Base-by-base conservation (phyloP, 768 basidiomycete genomes). In the Pleurotus tuber-regium region DNA sequence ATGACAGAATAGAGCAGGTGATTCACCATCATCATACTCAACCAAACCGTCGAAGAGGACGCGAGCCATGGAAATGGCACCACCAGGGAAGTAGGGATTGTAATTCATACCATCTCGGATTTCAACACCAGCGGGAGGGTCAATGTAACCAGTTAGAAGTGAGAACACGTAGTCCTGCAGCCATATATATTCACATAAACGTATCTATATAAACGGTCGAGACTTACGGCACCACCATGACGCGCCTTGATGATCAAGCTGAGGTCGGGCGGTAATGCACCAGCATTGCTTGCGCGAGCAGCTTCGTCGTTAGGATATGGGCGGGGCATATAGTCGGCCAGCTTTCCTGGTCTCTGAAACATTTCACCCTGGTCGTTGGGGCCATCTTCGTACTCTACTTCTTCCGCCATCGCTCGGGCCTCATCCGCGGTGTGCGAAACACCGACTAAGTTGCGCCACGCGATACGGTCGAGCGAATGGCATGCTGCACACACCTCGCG, bases 281-380 rank as follows among this genome's bases (percentile, higher is more conserved):
- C 97, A 54, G 77, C 89, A 70, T 99, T 99, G 52, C 86, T 78
- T 52, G 96, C 89, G 59, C 97, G 82, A 43, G 97, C 93, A 59
- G 97, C 96, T 76, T 98, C 93, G 58, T 98, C 96, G 64, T 99
- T 99, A 58, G 95, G 84, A 74, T 99, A 99, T 36, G 97, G 92
- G 40, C 78, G 66, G 50, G 96, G 97, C 79, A 99, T 76, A 72
- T 98, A 98, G 69, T 99, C 97, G 31, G 97, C 85, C 53, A 98
- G 87, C 73, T 99, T 99, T 71, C 97, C 97, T 10, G 97, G 97
- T 50, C 97, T 81, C 73, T 92, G 85, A 82, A 98, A 99, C 95
- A 97, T 98, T 73, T 98, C 93, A 59, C 97, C 97, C 58, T 89
- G 75, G 58, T 86, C 86, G 67, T 98, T 83, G 43, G 97, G 97